Evolutionary conservation across 140 eudicot genomes (phyloP).

Genomic region (Flaveria floridana): DNA sequence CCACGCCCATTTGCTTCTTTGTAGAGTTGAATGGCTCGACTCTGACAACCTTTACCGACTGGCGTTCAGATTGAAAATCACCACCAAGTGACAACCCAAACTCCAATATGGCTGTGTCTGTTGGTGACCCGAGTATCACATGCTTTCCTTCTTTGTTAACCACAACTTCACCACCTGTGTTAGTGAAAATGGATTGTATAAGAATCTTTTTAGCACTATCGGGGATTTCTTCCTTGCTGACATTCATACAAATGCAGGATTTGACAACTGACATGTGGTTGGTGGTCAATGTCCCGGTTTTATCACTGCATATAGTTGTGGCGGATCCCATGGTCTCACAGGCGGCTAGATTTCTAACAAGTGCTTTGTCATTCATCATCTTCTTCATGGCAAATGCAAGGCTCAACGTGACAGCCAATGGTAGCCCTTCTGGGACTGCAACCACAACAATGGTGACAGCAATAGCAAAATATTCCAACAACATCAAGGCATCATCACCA

Average conservation of each 20-base stretch:
- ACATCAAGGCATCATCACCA: constrained; percentile 72
- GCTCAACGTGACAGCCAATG: constrained; percentile 88
- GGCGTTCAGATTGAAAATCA: constrained; percentile 61
- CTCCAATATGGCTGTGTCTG: constrained; percentile 87
- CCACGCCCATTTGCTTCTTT: constrained; percentile 90
- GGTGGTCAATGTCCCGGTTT: constrained; percentile 93
- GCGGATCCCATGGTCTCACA: constrained; percentile 99
- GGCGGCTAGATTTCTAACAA: constrained; percentile 92
- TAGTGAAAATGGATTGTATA: constrained; percentile 74
- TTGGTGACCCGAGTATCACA: constrained; percentile 86
- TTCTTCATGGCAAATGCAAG: constrained; percentile 96
- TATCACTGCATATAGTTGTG: constrained; percentile 92
- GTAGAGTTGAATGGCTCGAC: constrained; percentile 98
- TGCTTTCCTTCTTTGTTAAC: constrained; percentile 59
- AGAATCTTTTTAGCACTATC: constrained; percentile 43
- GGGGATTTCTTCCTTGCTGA: constrained; percentile 40
- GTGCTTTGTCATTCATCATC: constrained; percentile 98
- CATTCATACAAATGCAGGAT: constrained; percentile 73
- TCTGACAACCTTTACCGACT: constrained; percentile 48
- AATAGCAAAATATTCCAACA: constrained; percentile 85
- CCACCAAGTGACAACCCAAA: constrained; percentile 92
- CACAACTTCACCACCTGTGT: constrained; percentile 94
- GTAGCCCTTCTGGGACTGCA: constrained; percentile 96
- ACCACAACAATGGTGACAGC: constrained; percentile 97
- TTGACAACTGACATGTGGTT: constrained; percentile 97